Evolutionary conservation across 2,329 filamentous ascomycete species (phyloP).

Genomic region (Niveomyces coronatus): DNA sequence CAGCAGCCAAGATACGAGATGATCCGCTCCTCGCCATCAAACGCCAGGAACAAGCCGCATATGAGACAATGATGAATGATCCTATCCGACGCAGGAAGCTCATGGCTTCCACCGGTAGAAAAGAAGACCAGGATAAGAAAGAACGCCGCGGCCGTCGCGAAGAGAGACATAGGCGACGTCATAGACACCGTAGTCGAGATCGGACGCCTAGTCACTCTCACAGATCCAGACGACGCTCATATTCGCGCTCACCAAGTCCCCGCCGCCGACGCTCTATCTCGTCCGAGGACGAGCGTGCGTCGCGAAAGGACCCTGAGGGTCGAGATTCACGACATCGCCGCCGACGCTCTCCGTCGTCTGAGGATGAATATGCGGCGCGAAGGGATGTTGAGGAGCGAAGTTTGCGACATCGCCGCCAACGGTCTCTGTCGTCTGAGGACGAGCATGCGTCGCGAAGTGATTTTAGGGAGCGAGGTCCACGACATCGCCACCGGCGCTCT

Average conservation of each 20-base stretch:
- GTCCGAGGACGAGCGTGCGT: conserved; percentile 13
- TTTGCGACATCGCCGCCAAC: too few relatives aligned
- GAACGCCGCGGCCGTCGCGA: conserved; percentile 28
- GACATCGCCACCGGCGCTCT: conserved; percentile 25
- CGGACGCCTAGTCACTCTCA: conserved; percentile 30
- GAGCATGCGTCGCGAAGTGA: too few relatives aligned
- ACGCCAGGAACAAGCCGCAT: conserved; percentile 75
- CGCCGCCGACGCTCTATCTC: conserved; percentile 22
- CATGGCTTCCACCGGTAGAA: conserved; percentile 51
- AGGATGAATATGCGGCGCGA: too few relatives aligned
- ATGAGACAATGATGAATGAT: conserved; percentile 71
- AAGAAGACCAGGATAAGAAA: conserved; percentile 33
- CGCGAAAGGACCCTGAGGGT: conserved; percentile 17
- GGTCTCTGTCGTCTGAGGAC: too few relatives aligned
- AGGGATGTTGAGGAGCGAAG: too few relatives aligned
- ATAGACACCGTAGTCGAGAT: conserved; percentile 33
- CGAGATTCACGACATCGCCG: conserved; percentile 13
- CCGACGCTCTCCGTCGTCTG: too few relatives aligned
- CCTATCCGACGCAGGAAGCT: conserved; percentile 58
- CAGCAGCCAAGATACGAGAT: conserved; percentile 74
- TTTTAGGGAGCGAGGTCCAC: too few relatives aligned
- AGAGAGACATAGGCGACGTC: conserved; percentile 29
- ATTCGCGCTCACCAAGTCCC: conserved; percentile 36
- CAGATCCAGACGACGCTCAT: conserved; percentile 31
- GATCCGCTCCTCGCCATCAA: conserved; percentile 92